A percentile compares a stretch with the other conserved stretches of the same genome.
These are phyloP conservation scores for Madurella mycetomatis DNA, from an alignment of 2,329 filamentous ascomycete species.

Conservation along the genomic window DNA sequence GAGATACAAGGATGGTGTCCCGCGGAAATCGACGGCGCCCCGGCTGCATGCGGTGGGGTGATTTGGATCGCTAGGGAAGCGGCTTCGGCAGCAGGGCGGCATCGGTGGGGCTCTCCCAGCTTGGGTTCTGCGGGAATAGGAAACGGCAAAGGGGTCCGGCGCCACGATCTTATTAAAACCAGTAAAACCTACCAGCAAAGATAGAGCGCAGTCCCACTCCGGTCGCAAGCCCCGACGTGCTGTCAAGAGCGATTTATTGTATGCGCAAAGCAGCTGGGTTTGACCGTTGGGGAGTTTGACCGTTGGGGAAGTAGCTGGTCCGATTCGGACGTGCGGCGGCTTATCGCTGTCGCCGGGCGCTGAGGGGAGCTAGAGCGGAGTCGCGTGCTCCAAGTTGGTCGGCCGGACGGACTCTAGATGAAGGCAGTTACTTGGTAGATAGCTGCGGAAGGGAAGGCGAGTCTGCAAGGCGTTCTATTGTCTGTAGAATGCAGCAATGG, in stretches of 20 bases:
- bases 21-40: slow-evolving; percentile 12
- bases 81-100: slow-evolving; percentile 17
- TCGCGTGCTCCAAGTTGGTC: slow-evolving; percentile 19
- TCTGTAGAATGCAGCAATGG: background rate
- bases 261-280: background rate
- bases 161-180: background rate
- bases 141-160: slow-evolving; percentile 6
- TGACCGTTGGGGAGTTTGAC: too few species aligned
- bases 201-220: background rate
- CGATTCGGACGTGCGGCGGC: background rate
- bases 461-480: background rate
- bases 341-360: background rate
- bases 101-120: slow-evolving; percentile 12
- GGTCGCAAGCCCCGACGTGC: background rate
- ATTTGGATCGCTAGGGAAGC: slow-evolving; percentile 1
- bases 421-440: background rate
- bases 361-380: slow-evolving; percentile 18
- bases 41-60: slow-evolving; percentile 16
- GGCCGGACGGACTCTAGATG: slow-evolving; percentile 8
- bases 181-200: background rate
- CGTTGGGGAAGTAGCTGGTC: background rate
- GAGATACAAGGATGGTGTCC: background rate
- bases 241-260: background rate
- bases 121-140: slow-evolving; percentile 6
- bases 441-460: slow-evolving; percentile 6